phyloP scores from a whole-genome alignment of 1,284 basidiomycete genomes.

The Trametes polyzona region DNA sequence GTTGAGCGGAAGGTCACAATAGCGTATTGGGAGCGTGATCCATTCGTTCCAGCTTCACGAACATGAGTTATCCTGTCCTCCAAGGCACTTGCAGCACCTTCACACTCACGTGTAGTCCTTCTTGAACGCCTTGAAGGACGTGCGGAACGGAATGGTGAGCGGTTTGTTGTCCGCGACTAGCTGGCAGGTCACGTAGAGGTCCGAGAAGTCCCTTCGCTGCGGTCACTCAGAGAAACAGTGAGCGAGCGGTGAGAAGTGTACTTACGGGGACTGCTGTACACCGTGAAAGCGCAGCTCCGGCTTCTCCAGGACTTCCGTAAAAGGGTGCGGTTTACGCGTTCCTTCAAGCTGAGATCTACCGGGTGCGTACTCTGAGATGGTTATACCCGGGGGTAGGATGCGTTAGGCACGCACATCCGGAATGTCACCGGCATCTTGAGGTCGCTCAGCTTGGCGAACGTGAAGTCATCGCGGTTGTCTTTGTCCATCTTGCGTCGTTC shows the following conservation, averaged over 20 bases:
- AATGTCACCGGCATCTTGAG: constrained; percentile 86
- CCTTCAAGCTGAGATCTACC: constrained; percentile 85
- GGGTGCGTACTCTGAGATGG: neutral
- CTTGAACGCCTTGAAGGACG: constrained; percentile 92
- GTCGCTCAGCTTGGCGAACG: constrained; percentile 87
- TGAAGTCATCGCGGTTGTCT: constrained; percentile 82
- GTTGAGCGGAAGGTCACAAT: constrained; percentile 87
- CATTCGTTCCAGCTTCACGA: constrained; percentile 91
- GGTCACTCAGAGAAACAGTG: constrained; percentile 24
- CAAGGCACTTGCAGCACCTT: no score
- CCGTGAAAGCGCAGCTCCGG: constrained; percentile 82
- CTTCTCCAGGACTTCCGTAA: constrained; percentile 77
- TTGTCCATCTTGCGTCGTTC: no score
- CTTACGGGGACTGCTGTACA: constrained; percentile 73
- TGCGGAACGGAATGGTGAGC: constrained; percentile 87
- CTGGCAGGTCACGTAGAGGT: constrained; percentile 91
- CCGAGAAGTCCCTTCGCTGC: constrained; percentile 72
- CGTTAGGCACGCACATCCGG: constrained; percentile 75
- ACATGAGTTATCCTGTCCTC: neutral
- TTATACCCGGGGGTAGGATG: neutral
- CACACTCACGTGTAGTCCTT: constrained; percentile 71
- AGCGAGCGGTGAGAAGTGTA: constrained; percentile 18
- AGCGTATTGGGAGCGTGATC: constrained; percentile 88
- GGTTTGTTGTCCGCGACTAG: constrained; percentile 93
- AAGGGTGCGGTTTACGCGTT: constrained; percentile 65